phyloP scores from a whole-genome alignment of 1,284 basidiomycete genomes.

The Naganishia sp. region DNA sequence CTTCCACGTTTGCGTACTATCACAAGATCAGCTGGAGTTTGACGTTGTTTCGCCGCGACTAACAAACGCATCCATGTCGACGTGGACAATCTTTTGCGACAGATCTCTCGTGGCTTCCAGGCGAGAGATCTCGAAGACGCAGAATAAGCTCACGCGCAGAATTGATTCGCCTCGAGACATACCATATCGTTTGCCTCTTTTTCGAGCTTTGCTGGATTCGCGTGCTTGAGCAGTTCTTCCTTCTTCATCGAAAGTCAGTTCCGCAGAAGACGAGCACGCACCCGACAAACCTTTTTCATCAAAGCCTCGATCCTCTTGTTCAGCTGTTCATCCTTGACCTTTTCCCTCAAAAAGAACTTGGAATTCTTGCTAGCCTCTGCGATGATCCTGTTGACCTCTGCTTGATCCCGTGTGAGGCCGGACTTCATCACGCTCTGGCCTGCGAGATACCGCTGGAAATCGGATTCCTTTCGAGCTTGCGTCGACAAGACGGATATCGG shows the following conservation, averaged over 20 bases:
- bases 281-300: slow-evolving; percentile 42
- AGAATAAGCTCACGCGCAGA: neutral
- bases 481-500: neutral
- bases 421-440: slow-evolving; percentile 54
- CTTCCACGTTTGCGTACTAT: slow-evolving; percentile 56
- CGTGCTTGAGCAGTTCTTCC: slow-evolving; percentile 45
- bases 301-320: slow-evolving; percentile 51
- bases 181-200: slow-evolving; percentile 51
- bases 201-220: slow-evolving; percentile 40
- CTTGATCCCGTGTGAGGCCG: slow-evolving; percentile 48
- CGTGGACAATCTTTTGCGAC: slow-evolving; percentile 66
- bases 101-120: slow-evolving; percentile 78
- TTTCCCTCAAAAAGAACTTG: slow-evolving; percentile 52
- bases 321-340: slow-evolving; percentile 51
- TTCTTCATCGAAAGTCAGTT: slow-evolving; percentile 37
- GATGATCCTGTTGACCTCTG: slow-evolving; percentile 53
- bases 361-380: slow-evolving; percentile 50
- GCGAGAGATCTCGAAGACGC: slow-evolving; percentile 62
- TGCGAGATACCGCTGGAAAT: slow-evolving; percentile 52
- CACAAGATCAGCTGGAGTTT: neutral
- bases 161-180: slow-evolving; percentile 27
- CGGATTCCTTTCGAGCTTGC: slow-evolving; percentile 23
- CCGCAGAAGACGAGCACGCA: neutral
- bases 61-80: slow-evolving; percentile 54
- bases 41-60: slow-evolving; percentile 20